Conservation (phyloP, 495 filamentous ascomycete species). For the Cercophora samala region DNA sequence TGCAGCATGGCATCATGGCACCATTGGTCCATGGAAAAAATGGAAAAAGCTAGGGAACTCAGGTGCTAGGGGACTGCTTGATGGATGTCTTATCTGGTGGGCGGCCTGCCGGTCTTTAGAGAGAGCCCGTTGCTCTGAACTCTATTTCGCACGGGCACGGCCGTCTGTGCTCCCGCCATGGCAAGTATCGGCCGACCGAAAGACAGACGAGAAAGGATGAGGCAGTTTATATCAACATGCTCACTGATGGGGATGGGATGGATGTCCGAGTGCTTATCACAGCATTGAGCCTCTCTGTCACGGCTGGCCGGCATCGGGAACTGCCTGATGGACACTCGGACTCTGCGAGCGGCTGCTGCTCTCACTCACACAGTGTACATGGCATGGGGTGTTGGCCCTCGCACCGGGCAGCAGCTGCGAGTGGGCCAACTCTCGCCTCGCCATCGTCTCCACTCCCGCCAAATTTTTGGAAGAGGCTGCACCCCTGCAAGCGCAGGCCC, state of each 20-base stretch:
- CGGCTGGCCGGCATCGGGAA: slow-evolving; percentile 1
- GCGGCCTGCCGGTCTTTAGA: not conserved
- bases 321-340: not conserved
- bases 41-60: too few species aligned
- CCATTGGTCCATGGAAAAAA: not conserved
- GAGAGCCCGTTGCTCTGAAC: not conserved
- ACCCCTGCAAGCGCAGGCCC: slow-evolving; percentile 19
- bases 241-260: not conserved
- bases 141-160: not conserved
- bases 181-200: not conserved
- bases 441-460: slow-evolving; percentile 20
- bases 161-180: not conserved
- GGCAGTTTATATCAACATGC: not conserved
- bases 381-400: not conserved
- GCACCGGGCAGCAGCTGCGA: slow-evolving; percentile 9
- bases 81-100: not conserved
- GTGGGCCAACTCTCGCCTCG: slow-evolving; percentile 11
- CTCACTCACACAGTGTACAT: slow-evolving; percentile 20
- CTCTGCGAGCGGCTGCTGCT: not conserved
- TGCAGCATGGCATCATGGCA: not conserved
- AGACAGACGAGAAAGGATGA: not conserved
- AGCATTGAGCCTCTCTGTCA: not conserved
- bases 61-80: not conserved
- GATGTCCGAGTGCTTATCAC: not conserved
- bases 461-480: slow-evolving; percentile 17